Evolutionary conservation across 768 basidiomycete genomes (phyloP), one percentile per base, ranked within the genome.

Genomic region (Mycena vulgaris): DNA sequence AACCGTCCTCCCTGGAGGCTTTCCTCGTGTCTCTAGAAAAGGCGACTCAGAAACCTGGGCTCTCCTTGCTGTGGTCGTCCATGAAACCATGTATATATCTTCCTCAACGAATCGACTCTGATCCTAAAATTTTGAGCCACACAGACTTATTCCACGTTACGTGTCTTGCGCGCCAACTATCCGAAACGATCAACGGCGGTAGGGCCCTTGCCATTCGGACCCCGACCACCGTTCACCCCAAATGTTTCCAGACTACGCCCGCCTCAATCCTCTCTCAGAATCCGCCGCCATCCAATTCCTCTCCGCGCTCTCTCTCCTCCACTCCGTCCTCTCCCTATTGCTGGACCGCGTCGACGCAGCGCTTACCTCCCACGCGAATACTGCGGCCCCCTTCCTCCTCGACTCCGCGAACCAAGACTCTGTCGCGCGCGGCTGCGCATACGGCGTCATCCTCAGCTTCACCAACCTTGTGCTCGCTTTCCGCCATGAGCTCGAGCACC

Each of bases 101-200:
- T n/a, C n/a, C n/a, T n/a, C n/a, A n/a, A n/a, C n/a, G n/a, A 39
- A 4, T 16, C 13, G 1, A n/a, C n/a, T 59, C 25, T n/a, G 1
- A 10, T 48, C 51, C 37, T 49, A 5, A 64, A 3, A 19, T 28
- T 13, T 27, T 30, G 5, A 13, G n/a, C 35, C 7, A 0, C 35
- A 16, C 51, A 65, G 69, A 60, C 33, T 7, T 35, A 6, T 70
- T 58, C 40, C 71, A 68, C 11, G 35, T 65, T 9, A 17, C 58
- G 3, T 47, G 25, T 19, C 63, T 72, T 16, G 66, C 62, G 1
- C 66, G 71, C 13, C 31, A 59, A 45, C 58, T 72, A 1, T 63
- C 2, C 17, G 71, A 72, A 28, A 68, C 25, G 4, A 71, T 72
- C 39, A 47, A 39, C 25, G 71, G 66, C 14, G 71, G 71, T 65